A percentile compares a stretch with the other conserved stretches of the same genome.
These are phyloP conservation scores for Simmondsia chinensis DNA, from an alignment of 148 eudicot species.

Conservation along the genomic window DNA sequence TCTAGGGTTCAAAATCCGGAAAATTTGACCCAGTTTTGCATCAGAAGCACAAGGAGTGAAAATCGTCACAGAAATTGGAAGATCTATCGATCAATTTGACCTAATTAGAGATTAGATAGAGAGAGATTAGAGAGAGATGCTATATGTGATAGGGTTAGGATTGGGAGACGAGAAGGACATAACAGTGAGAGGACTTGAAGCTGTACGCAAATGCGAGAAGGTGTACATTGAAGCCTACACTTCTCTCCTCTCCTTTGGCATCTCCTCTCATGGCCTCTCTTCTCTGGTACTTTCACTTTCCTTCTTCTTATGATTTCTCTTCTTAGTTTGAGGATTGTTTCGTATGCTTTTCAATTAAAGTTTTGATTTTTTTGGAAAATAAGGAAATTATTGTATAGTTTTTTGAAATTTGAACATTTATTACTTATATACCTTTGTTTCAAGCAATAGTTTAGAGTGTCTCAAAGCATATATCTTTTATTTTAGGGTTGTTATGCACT, in stretches of 20 bases:
- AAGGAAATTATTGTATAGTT: too few relatives aligned
- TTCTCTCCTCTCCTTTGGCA: slow-evolving; percentile 81
- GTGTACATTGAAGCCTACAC: slow-evolving; percentile 90
- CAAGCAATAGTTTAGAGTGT: too few relatives aligned
- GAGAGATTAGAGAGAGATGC: slow-evolving; percentile 19
- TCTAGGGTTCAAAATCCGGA: not conserved
- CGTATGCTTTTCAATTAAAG: too few relatives aligned
- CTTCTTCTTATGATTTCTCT: not conserved
- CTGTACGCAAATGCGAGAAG: slow-evolving; percentile 48
- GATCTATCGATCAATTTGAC: not conserved
- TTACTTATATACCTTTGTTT: too few relatives aligned
- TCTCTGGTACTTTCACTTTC: slow-evolving; percentile 28
- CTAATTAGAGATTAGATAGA: not conserved
- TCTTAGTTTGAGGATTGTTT: not conserved
- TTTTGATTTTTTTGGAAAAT: too few relatives aligned
- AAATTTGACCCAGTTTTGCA: not conserved
- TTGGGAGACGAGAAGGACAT: slow-evolving; percentile 90
- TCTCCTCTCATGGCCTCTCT: slow-evolving; percentile 62
- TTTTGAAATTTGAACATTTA: too few relatives aligned
- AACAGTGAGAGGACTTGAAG: slow-evolving; percentile 75
- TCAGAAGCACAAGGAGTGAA: not conserved
- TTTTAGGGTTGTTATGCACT: too few relatives aligned
- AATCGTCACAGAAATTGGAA: not conserved
- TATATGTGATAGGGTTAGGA: slow-evolving; percentile 73
- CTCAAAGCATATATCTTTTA: too few relatives aligned